Evolutionary conservation across 2,329 filamentous ascomycete genomes (phyloP), one percentile per base, ranked within the genome.

Genomic region (Coniochaeta sp.): DNA sequence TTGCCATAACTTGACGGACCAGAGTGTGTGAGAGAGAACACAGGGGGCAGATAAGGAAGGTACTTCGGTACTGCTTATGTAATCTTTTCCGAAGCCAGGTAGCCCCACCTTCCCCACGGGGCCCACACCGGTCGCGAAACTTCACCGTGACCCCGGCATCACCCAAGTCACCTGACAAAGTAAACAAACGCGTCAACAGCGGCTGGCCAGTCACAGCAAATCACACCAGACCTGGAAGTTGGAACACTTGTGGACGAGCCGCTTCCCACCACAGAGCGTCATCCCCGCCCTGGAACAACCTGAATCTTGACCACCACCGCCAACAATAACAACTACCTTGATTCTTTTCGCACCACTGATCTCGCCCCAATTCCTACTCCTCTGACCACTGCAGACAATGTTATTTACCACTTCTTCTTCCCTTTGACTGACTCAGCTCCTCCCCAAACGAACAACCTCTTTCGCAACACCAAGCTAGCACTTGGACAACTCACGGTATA

Each of bases 111-210:
- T n/a, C n/a, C n/a, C n/a, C n/a, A n/a, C n/a, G n/a, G 19, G 19
- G 2, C 34, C 34, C 34, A 36, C 34, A 3, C 34, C 6, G 10
- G 14, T 12, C 14, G 5, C 34, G 34, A 36, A 36, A 36, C 34
- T n/a, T n/a, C n/a, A n/a, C n/a, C n/a, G n/a, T n/a, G n/a, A n/a
- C n/a, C n/a, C n/a, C n/a, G n/a, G 7, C 6, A 7, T 36, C 6
- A 12, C 5, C 10, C 34, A 36, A 36, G 34, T 57, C 55, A 44
- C 55, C 16, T 57, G 55, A 44, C 32, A 19, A 57, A 57, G 55
- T 57, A 57, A 57, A 57, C 55, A 57, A 57, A 57, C 55, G 55
- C 55, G 55, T 57, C 55, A 40, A 57, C 54, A 56, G 14, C n/a
- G 17, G 54, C 7, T 32, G 5, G 22, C 50, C 3, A 28, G 6